Conservation (phyloP, 192 early-diverging fungal genomes). For the Coemansia sp. region DNA sequence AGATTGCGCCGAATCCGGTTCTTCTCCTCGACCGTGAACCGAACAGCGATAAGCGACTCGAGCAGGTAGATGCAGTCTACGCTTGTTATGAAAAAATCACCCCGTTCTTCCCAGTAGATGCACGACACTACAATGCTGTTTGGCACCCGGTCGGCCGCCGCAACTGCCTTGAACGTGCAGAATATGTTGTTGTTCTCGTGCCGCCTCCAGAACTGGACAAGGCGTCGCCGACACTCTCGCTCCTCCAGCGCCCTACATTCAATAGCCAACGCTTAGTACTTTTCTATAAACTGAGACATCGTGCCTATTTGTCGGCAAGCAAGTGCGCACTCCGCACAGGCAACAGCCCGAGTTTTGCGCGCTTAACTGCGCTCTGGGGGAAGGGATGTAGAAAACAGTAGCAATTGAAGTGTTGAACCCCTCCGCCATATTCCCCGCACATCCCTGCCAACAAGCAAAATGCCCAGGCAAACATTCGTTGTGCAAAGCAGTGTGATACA, state of each 20-base stretch:
- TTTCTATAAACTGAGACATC: constrained; percentile 2
- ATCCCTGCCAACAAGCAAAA: neutral
- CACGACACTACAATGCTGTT: constrained; percentile 77
- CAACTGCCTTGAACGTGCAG: constrained; percentile 64
- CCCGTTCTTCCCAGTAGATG: constrained; percentile 73
- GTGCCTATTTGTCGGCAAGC: neutral
- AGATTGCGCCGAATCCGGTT: constrained; percentile 85
- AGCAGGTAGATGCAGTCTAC: constrained; percentile 77
- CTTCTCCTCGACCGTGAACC: constrained; percentile 81
- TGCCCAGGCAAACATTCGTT: neutral
- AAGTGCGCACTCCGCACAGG: neutral
- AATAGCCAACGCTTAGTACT: neutral
- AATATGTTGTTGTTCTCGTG: constrained; percentile 66
- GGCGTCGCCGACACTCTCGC: constrained; percentile 61
- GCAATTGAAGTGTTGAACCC: neutral
- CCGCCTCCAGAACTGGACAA: constrained; percentile 75
- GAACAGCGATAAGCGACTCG: constrained; percentile 70
- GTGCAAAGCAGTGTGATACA: neutral
- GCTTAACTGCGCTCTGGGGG: neutral
- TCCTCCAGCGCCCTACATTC: constrained; percentile 60
- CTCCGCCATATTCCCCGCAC: neutral
- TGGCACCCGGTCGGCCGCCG: constrained; percentile 57
- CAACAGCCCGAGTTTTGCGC: neutral
- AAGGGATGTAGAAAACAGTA: neutral
- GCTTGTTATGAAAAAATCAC: constrained; percentile 76